These are phyloP conservation scores for Rhodotorula sp. DNA, from an alignment of 1,284 basidiomycete genomes.

Conservation along the genomic window DNA sequence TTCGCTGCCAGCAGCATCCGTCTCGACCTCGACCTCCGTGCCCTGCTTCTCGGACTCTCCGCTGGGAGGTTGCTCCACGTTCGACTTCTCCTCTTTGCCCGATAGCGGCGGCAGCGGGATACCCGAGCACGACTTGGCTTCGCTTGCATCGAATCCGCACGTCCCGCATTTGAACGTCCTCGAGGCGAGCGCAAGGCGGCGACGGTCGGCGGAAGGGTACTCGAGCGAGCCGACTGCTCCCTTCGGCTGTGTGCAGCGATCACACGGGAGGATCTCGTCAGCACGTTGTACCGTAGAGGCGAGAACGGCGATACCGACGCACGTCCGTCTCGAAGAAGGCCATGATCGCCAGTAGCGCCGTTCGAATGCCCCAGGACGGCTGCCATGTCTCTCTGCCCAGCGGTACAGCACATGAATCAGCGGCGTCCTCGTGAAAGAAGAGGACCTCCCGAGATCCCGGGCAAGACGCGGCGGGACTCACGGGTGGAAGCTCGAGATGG, in stretches of 20 bases:
- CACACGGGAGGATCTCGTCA: neutral
- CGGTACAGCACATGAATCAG: too few species aligned
- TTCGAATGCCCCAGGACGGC: constrained; percentile 52
- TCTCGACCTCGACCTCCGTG: neutral
- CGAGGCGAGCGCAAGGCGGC: constrained; percentile 73
- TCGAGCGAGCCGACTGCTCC: constrained; percentile 87
- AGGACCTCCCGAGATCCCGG: neutral
- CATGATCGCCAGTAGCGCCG: constrained; percentile 50
- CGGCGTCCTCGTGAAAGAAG: neutral
- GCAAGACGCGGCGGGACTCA: neutral
- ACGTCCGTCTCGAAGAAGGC: constrained; percentile 46
- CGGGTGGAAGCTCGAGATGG: constrained; percentile 51
- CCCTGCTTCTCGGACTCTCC: neutral
- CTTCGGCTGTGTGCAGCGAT: constrained; percentile 60
- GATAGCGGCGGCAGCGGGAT: neutral
- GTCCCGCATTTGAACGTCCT: constrained; percentile 23
- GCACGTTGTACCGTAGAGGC: neutral
- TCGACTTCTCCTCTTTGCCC: neutral
- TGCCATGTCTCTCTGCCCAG: constrained; percentile 48
- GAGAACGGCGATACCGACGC: neutral
- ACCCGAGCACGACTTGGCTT: constrained; percentile 13
- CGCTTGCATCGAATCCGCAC: constrained; percentile 12
- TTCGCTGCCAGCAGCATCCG: neutral
- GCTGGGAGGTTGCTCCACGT: too few species aligned
- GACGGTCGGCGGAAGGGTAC: constrained; percentile 73